phyloP scores from a whole-genome alignment of 345 rosid genomes.

The Pelargonium nanum region DNA sequence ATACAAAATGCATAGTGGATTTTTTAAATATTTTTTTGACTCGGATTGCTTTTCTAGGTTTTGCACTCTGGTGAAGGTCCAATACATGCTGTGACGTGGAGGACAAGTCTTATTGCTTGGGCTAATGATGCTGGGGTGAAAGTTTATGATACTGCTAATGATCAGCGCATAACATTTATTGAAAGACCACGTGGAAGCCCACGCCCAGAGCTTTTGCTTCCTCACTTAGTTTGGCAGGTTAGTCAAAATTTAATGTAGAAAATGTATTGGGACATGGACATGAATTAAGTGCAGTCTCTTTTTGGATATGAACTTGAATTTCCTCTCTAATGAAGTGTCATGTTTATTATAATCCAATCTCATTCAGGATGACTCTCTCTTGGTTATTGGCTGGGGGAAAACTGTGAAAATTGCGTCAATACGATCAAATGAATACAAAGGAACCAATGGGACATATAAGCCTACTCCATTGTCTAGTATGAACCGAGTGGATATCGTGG shows the following conservation, averaged over 20 bases:
- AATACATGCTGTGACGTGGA: conserved; percentile 87
- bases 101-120: conserved; percentile 92
- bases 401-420: conserved; percentile 83
- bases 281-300: background rate
- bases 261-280: background rate
- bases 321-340: background rate
- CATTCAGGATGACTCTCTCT: conserved; percentile 69
- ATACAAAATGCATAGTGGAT: conserved; percentile 2
- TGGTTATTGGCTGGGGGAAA: conserved; percentile 99
- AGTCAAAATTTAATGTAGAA: conserved; percentile 11
- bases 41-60: conserved; percentile 33
- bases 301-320: background rate
- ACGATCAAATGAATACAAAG: conserved; percentile 44
- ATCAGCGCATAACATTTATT: conserved; percentile 87
- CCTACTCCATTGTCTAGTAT: conserved; percentile 42
- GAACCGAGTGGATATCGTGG: conserved; percentile 92
- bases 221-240: conserved; percentile 99
- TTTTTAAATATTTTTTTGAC: no score
- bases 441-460: conserved; percentile 57
- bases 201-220: conserved; percentile 77
- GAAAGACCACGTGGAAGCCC: conserved; percentile 94
- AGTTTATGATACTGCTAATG: conserved; percentile 86
- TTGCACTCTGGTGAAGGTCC: conserved; percentile 99
- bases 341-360: background rate
- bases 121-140: conserved; percentile 97